Evolutionary conservation across 768 basidiomycete species (phyloP).

Genomic region (Trametes maxima): DNA sequence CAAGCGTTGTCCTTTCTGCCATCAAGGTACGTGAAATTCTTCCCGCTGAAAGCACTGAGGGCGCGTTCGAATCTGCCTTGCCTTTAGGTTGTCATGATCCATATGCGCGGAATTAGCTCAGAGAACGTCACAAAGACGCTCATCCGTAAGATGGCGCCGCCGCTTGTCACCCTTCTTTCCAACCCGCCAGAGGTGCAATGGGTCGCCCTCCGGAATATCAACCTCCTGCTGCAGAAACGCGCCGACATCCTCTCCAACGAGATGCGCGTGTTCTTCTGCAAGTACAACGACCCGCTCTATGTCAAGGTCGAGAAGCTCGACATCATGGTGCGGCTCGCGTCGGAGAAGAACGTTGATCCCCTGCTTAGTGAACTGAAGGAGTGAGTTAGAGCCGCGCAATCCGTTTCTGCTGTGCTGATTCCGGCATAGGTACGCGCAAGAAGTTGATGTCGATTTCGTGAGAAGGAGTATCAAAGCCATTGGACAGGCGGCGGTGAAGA

Average conservation of each 20-base stretch:
- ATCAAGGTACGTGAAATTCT: conserved; percentile 65
- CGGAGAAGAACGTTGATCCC: conserved; percentile 92
- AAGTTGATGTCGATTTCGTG: conserved; percentile 98
- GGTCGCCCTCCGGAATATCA: conserved; percentile 97
- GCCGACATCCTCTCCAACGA: conserved; percentile 90
- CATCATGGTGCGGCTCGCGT: conserved; percentile 94
- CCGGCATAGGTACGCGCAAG: conserved; percentile 79
- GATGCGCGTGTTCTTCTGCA: conserved; percentile 99
- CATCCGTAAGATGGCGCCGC: conserved; percentile 96
- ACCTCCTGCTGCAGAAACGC: conserved; percentile 92
- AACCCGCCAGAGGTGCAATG: conserved; percentile 98
- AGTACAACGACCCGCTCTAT: conserved; percentile 99
- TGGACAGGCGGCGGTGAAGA: conserved; percentile 94
- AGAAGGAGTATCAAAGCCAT: conserved; percentile 93
- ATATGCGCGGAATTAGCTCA: conserved; percentile 79
- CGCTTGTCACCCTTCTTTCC: conserved; percentile 91
- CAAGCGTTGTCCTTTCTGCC: conserved; percentile 94
- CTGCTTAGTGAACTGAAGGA: conserved; percentile 95
- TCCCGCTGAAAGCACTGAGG: background rate
- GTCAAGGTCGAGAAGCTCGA: conserved; percentile 99
- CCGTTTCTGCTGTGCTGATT: background rate
- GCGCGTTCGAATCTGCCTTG: conserved; percentile 1
- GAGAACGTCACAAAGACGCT: conserved; percentile 87
- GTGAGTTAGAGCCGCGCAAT: conserved; percentile 45
- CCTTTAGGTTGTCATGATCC: conserved; percentile 91